Conservation (phyloP, 2,329 filamentous ascomycete species). For the Ceratocystis diversiconidia region DNA sequence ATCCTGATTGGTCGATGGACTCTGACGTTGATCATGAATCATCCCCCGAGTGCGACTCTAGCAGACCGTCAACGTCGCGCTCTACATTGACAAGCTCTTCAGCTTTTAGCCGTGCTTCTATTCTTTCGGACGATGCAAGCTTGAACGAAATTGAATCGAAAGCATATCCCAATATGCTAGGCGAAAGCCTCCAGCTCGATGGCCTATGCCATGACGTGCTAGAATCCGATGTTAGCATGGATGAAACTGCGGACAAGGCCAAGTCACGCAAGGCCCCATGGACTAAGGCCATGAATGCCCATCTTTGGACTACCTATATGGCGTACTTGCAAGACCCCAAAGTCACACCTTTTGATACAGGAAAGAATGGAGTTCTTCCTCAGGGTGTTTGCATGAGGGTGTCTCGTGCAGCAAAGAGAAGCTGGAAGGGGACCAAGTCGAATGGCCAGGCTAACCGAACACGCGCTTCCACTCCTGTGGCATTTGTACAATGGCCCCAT, state of each 20-base stretch:
- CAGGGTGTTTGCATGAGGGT: conserved; percentile 51
- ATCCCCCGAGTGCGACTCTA: conserved; percentile 44
- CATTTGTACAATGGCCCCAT: conserved; percentile 42
- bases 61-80: conserved; percentile 44
- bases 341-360: conserved; percentile 50
- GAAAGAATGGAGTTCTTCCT: conserved; percentile 49
- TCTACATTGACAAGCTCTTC: conserved; percentile 46
- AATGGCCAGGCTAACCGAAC: conserved; percentile 2
- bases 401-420: conserved; percentile 49
- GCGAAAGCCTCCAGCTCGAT: background rate
- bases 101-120: conserved; percentile 42
- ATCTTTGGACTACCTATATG: conserved; percentile 51
- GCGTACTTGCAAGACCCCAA: conserved; percentile 53
- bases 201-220: background rate
- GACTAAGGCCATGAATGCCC: conserved; percentile 51
- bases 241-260: conserved; percentile 12
- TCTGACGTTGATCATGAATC: conserved; percentile 44
- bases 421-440: conserved; percentile 48
- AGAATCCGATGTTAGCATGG: conserved; percentile 13
- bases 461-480: conserved; percentile 1
- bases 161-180: background rate
- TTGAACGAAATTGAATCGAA: conserved; percentile 36
- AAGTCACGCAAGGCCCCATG: conserved; percentile 41
- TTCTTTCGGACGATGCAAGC: conserved; percentile 40
- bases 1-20: conserved; percentile 45